Evolutionary conservation across 441 rosid species (phyloP), one percentile per base, ranked within the genome.

Genomic region (Jatropha podagrica): DNA sequence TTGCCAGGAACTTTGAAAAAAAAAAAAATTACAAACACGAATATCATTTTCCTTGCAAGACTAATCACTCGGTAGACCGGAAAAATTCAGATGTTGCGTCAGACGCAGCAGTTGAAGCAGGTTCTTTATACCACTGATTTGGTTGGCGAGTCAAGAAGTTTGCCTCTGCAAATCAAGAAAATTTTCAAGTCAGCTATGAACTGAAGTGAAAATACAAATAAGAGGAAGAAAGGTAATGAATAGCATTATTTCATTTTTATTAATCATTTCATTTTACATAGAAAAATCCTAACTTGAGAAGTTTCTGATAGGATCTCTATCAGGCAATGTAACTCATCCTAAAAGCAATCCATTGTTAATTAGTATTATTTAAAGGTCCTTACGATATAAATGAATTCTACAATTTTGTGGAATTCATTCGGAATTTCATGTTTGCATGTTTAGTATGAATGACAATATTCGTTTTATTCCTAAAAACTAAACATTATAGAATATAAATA

Each of bases 71-170:
- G 9, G 13, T 32, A 64, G 80, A 75, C 52, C 26, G 11, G n/a
- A 91, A 80, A 58, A 84, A 72, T 5, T 86, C 88, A 0, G 88
- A 40, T 37, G 78, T 65, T 27, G 89, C 54, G 54, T 74, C 74
- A 11, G 76, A 66, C 48, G 81, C 85, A 70, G 78, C 72, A n/a
- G 83, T 68, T 23, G 93, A 93, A 79, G 86, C 80, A n/a, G 92
- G 88, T 83, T 95, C 89, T 77, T 58, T 83, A 83, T 91, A 95
- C 99, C 98, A 95, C 67, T 93, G 83, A 77, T 89, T 86, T 48
- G 83, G 83, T 72, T 91, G 91, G 1, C 98, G 94, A 17, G 87
- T 87, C 77, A 95, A 79, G 81, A 93, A 95, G 74, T 84, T 87
- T 13, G 99, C 98, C 78, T 92, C 99, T 93, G 95, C 86, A 83